These are phyloP conservation scores for Maudiozyma serrabonitensis DNA, from an alignment of 805 yeast genomes.

Conservation along the genomic window DNA sequence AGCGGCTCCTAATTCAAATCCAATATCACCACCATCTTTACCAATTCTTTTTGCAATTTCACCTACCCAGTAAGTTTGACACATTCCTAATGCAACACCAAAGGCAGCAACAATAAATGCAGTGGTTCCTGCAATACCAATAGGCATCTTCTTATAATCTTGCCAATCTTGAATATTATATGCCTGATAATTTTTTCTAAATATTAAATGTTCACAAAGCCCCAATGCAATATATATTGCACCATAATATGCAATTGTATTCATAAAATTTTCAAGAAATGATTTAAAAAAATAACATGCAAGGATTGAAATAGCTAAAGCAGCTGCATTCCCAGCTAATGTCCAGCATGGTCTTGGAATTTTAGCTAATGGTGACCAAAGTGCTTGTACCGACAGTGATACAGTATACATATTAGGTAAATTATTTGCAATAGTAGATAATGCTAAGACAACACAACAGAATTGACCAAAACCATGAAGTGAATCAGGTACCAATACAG, in stretches of 20 bases:
- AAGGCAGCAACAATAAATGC: slow-evolving; percentile 78
- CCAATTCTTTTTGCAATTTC: slow-evolving; percentile 55
- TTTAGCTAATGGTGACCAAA: slow-evolving; percentile 59
- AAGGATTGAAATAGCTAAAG: slow-evolving; percentile 81
- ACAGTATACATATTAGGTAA: slow-evolving; percentile 89
- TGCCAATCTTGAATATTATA: slow-evolving; percentile 56
- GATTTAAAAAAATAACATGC: slow-evolving; percentile 65
- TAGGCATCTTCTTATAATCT: slow-evolving; percentile 49
- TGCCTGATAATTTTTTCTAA: slow-evolving; percentile 46
- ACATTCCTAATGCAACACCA: slow-evolving; percentile 81
- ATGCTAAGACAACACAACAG: slow-evolving; percentile 71
- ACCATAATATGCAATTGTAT: slow-evolving; percentile 82
- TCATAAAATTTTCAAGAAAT: slow-evolving; percentile 80
- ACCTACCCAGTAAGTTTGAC: slow-evolving; percentile 76
- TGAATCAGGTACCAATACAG: slow-evolving; percentile 66
- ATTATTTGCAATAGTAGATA: slow-evolving; percentile 83
- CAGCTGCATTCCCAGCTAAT: slow-evolving; percentile 56
- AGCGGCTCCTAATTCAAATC: slow-evolving; percentile 65
- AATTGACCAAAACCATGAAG: slow-evolving; percentile 85
- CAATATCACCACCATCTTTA: slow-evolving; percentile 48
- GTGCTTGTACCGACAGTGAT: slow-evolving; percentile 75
- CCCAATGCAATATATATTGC: slow-evolving; percentile 72
- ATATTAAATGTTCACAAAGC: slow-evolving; percentile 72
- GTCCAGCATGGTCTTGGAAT: slow-evolving; percentile 84
- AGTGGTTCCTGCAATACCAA: slow-evolving; percentile 66